Evolutionary conservation across 345 rosid species (phyloP).

Genomic region (Eucalyptus camaldulensis): DNA sequence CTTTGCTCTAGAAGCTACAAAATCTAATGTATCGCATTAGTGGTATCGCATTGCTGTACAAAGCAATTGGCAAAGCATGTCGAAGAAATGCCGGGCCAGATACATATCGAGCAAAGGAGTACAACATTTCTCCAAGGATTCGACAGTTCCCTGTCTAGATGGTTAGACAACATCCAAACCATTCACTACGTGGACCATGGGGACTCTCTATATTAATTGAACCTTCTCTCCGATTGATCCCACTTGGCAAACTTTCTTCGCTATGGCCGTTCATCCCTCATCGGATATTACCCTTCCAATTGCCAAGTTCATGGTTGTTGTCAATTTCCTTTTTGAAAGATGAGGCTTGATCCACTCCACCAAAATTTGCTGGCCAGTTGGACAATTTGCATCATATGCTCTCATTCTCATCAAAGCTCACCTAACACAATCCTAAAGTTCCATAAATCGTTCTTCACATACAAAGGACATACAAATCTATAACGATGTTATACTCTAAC

Average conservation of each 20-base stretch:
- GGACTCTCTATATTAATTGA: too few relatives aligned
- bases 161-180: too few relatives aligned
- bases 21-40: neutral
- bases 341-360: neutral
- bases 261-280: too few relatives aligned
- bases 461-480: neutral
- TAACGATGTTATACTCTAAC: neutral
- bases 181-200: too few relatives aligned
- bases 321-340: neutral
- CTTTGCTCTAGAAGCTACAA: neutral
- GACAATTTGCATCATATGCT: neutral
- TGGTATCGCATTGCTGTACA: neutral
- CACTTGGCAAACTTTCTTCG: too few relatives aligned
- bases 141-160: neutral
- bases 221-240: too few relatives aligned
- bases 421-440: neutral
- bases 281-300: neutral
- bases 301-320: neutral
- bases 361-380: neutral
- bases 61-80: neutral
- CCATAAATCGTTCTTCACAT: neutral
- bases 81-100: neutral
- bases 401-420: neutral
- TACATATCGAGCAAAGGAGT: neutral
- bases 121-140: neutral